A percentile compares a stretch with the other conserved stretches of the same genome.
These are phyloP conservation scores for Beauveria australis DNA, from an alignment of 2,329 filamentous ascomycete genomes.

Conservation along the genomic window DNA sequence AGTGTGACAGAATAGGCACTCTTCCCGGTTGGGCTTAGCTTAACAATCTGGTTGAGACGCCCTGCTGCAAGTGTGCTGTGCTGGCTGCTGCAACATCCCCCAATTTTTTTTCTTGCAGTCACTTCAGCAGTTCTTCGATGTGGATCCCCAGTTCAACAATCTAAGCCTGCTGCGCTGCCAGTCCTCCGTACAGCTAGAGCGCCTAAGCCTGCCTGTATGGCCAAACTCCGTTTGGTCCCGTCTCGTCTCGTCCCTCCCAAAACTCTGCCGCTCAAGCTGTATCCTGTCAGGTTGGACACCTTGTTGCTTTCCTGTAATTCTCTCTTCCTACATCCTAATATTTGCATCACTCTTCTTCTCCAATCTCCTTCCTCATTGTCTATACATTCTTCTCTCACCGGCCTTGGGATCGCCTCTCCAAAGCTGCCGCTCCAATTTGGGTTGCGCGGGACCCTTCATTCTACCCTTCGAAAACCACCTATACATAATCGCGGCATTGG, in stretches of 20 bases:
- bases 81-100: constrained; percentile 8
- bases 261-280: constrained; percentile 3
- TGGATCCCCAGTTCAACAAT: constrained; percentile 13
- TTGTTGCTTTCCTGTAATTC: constrained; percentile 10
- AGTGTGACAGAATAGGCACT: neutral
- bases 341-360: constrained; percentile 12
- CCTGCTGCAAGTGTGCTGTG: constrained; percentile 18
- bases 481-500: neutral
- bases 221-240: neutral
- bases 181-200: neutral
- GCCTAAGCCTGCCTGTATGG: neutral
- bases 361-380: constrained; percentile 10
- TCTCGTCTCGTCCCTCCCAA: constrained; percentile 7
- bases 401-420: constrained; percentile 4
- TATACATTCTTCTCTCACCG: constrained; percentile 6
- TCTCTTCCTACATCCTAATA: constrained; percentile 5
- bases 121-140: neutral
- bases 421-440: constrained; percentile 10
- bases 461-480: neutral
- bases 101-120: constrained; percentile 7
- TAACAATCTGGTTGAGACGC: constrained; percentile 37
- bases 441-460: constrained; percentile 12
- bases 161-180: neutral
- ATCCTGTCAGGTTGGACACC: constrained; percentile 16
- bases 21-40: constrained; percentile 23